These are phyloP conservation scores for Zopfochytrium polystomum DNA, from an alignment of 371 early-diverging fungal genomes.

Conservation along the genomic window DNA sequence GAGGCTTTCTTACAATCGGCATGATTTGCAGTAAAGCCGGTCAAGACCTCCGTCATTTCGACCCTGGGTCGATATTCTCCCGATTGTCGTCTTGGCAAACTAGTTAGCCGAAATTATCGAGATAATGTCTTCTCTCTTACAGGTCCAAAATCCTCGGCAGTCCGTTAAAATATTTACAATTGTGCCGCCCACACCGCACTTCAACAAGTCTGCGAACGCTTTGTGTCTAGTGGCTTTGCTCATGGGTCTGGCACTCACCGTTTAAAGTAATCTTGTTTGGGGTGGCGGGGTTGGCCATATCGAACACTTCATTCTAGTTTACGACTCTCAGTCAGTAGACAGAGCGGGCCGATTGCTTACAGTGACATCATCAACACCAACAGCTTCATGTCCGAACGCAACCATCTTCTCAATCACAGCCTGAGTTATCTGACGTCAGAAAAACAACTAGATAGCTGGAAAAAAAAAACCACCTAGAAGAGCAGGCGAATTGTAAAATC, in stretches of 20 bases:
- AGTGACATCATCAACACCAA: constrained; percentile 39
- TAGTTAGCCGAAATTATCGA: neutral
- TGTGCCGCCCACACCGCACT: constrained; percentile 47
- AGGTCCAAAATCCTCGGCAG: constrained; percentile 40
- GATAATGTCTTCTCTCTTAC: constrained; percentile 3
- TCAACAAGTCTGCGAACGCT: constrained; percentile 37
- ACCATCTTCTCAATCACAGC: constrained; percentile 40
- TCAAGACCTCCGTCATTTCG: no score
- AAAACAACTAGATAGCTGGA: no score
- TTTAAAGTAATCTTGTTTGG: constrained; percentile 33
- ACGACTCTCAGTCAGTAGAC: neutral
- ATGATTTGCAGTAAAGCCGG: no score
- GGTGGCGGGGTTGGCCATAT: constrained; percentile 47
- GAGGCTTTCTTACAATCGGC: no score
- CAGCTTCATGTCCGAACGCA: constrained; percentile 38
- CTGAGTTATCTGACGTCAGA: no score
- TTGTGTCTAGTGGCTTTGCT: no score
- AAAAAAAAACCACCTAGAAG: constrained; percentile 43
- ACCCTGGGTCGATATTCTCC: constrained; percentile 16
- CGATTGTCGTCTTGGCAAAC: constrained; percentile 30
- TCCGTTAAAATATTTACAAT: constrained; percentile 48
- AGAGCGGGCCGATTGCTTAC: constrained; percentile 28
- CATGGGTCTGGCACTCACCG: no score
- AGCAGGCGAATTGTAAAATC: constrained; percentile 33
- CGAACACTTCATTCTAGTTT: constrained; percentile 50